phyloP scores from a whole-genome alignment of 495 filamentous ascomycete species.

The Tetracladium setigerum region DNA sequence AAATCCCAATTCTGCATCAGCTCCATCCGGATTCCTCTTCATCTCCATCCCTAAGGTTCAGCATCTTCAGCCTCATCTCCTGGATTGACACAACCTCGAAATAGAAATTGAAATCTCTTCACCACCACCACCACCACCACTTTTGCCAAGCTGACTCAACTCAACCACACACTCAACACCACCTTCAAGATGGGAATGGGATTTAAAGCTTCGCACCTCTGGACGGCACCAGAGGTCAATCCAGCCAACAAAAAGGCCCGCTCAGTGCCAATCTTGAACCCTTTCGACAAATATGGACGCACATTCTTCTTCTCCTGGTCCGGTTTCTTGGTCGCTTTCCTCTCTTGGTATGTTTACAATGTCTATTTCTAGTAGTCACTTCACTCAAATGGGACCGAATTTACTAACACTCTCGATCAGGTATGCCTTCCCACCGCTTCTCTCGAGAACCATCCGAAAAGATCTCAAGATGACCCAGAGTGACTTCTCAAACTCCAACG shows the following conservation, averaged over 20 bases:
- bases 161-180: background rate
- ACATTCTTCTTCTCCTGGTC: conserved; percentile 94
- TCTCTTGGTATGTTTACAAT: conserved; percentile 60
- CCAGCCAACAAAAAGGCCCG: conserved; percentile 74
- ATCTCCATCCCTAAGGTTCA: too few relatives aligned
- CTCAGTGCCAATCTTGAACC: conserved; percentile 76
- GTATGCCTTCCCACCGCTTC: conserved; percentile 60
- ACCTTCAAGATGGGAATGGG: conserved; percentile 24
- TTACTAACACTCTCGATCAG: conserved; percentile 32
- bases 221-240: conserved; percentile 56
- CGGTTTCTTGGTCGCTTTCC: conserved; percentile 93
- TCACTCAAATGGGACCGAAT: background rate
- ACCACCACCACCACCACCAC: too few relatives aligned
- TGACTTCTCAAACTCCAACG: conserved; percentile 89
- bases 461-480: conserved; percentile 63
- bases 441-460: conserved; percentile 62
- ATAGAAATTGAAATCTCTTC: too few relatives aligned
- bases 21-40: too few relatives aligned
- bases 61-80: too few relatives aligned
- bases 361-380: background rate
- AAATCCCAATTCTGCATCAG: too few relatives aligned
- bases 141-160: background rate
- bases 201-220: conserved; percentile 43
- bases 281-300: conserved; percentile 72
- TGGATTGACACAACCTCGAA: too few relatives aligned